Percentiles rank a stretch among this genome's conserved stretches.
These are phyloP conservation scores for Plantago coronopus DNA, from an alignment of 305 asterid species.

Conservation along the genomic window DNA sequence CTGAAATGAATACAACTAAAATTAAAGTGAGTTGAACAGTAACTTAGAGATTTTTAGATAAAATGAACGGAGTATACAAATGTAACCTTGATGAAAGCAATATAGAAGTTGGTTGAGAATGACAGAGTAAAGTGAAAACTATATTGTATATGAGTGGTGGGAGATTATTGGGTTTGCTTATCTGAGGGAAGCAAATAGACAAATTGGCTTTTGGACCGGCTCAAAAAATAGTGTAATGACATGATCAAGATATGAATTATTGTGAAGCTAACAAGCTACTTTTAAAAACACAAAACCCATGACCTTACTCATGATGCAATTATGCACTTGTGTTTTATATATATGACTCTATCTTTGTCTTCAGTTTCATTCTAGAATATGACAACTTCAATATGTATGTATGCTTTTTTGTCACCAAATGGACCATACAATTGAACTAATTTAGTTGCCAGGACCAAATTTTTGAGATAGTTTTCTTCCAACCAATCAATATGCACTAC, in stretches of 20 bases:
- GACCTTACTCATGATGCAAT: not conserved
- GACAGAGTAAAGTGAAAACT: slow-evolving; percentile 18
- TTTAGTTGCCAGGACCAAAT: too few relatives aligned
- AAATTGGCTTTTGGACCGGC: slow-evolving; percentile 27
- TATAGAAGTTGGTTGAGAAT: slow-evolving; percentile 5
- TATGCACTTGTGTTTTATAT: not conserved
- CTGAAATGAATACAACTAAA: too few relatives aligned
- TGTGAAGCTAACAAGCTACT: slow-evolving; percentile 23
- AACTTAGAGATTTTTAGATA: too few relatives aligned
- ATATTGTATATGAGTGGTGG: slow-evolving; percentile 2
- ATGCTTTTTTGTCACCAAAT: too few relatives aligned
- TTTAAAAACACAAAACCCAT: not conserved
- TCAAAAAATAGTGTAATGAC: slow-evolving; percentile 26
- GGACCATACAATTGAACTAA: too few relatives aligned
- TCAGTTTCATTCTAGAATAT: too few relatives aligned
- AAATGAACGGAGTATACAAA: too few relatives aligned
- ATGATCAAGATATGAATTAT: slow-evolving; percentile 27
- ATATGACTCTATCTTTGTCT: not conserved
- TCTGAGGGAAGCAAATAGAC: slow-evolving; percentile 14
- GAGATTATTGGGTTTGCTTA: slow-evolving; percentile 16
- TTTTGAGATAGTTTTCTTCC: too few relatives aligned
- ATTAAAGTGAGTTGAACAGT: too few relatives aligned
- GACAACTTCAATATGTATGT: too few relatives aligned
- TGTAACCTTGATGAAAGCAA: slow-evolving; percentile 13
- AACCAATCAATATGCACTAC: too few relatives aligned